Base-by-base conservation (phyloP, 179 eudicot genomes). In the Camellia oleifera region DNA sequence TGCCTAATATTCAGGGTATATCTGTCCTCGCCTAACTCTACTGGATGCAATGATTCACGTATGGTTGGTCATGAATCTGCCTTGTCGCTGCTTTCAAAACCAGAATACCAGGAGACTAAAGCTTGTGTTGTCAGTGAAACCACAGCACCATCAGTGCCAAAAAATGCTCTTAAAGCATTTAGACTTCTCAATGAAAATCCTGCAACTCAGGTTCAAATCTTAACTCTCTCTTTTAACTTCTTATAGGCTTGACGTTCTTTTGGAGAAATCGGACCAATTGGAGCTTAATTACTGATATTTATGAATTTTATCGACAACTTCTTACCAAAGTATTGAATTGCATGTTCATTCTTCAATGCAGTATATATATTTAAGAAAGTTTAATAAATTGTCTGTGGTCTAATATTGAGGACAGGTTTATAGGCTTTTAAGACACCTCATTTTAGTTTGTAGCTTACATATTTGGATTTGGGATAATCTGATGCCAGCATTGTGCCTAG, bases 161-260 rank as follows among this genome's bases (percentile, higher is more conserved):
- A 84, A 46, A 82, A 87, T 81, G 95, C 95, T 57, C 80, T 93
- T 76, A 85, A 88, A 75, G 97, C 98, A 40, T 93, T 93, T 85
- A 87, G 7, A 89, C 63, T 95, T 76, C 91, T 95, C 61, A 87
- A 85, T 58, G 93, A 93, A 81, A 92, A 75, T 81, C 60, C 95
- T 65, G 87, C 82, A 57, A 94, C 87, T 71, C 95, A 94, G 99
- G 99, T 95, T 73, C 75, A 72, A 0, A 69, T 23, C 82, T 58
- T 4, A 23, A 78, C 0, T 18, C 40, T n/a, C 18, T 44, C 13
- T 26, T 32, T 69, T 79, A 54, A 62, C n/a, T 57, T 52, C 48
- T 14, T 45, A 8, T 40, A 32, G 11, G 54, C 45, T 69, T 67
- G 50, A 67, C 26, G 46, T 15, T 45, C 73, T 69, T 69, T 7